Evolutionary conservation across 768 basidiomycete species (phyloP), one percentile per base, ranked within the genome.

Genomic region (Mycena rebaudengoi): DNA sequence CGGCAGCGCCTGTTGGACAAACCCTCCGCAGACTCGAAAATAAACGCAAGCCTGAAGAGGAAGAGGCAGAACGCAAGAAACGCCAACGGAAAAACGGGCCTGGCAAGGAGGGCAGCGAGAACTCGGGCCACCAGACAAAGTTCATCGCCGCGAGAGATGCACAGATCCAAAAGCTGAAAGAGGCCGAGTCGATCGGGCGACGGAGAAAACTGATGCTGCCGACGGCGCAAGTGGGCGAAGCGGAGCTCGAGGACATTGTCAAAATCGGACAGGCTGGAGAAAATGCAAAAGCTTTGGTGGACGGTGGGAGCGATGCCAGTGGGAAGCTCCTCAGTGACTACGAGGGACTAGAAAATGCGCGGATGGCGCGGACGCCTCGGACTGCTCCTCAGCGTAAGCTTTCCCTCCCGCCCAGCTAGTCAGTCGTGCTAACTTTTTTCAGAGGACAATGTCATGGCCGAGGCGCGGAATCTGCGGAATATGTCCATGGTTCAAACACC

Each of bases 81-180:
- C 88, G 94, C 26, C 91, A 92, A 74, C 89, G 90, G 56, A 91
- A 90, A 67, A 80, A 82, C 48, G 82, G 72, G 1, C 74, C 75
- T 48, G 88, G 85, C 8, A 91, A 94, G 74, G 91, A 91, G 44
- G 88, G 86, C 30, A 83, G 83, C 4, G 85, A 85, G 60, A 74
- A 78, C 11, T 75, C 84, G 7, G 81, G 82, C 10, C 89, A 92
- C 65, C 91, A 96, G 74, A 94, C 95, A 29, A 97, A 98, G 74
- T 99, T 99, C 70, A 87, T 98, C 43, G 91, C 96, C n/a, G 95
- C 96, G 7, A 88, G 97, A 59, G 96, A 99, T 73, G 96, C 96
- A 1, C 97, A 99, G 75, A 98, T 99, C 68, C 95, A 98, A 75
- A 96, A 96, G 76, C 81, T 99, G 60, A 98, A 98, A 76, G 98